phyloP scores from a whole-genome alignment of 2,329 filamentous ascomycete genomes.

The Penicillium sp. region DNA sequence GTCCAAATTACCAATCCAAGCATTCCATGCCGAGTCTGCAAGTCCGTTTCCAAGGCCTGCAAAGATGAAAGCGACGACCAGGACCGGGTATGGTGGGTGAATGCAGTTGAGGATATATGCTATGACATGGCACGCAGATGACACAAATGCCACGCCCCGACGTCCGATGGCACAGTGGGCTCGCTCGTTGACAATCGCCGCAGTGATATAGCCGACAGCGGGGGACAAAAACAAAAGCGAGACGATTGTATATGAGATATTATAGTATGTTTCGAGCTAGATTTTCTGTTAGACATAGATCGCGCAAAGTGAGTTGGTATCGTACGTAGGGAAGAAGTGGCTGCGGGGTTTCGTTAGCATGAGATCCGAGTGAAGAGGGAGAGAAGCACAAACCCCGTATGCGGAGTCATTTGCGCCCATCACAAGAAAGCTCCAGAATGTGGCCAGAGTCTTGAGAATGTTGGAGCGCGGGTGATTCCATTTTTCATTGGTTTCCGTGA shows the following conservation, averaged over 20 bases:
- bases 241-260: conserved; percentile 44
- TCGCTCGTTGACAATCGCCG: conserved; percentile 47
- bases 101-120: conserved; percentile 54
- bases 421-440: conserved; percentile 58
- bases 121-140: conserved; percentile 44
- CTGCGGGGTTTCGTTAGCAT: background rate
- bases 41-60: conserved; percentile 73
- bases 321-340: conserved; percentile 7
- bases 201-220: conserved; percentile 49
- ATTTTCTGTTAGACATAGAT: conserved; percentile 30
- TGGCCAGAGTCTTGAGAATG: conserved; percentile 48
- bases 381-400: conserved; percentile 46
- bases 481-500: background rate
- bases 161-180: conserved; percentile 58
- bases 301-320: background rate
- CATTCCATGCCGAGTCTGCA: conserved; percentile 56
- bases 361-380: background rate
- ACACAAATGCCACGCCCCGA: conserved; percentile 68
- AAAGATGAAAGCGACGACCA: conserved; percentile 66
- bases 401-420: conserved; percentile 59
- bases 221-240: conserved; percentile 52
- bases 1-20: conserved; percentile 70
- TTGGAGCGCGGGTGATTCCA: conserved; percentile 35
- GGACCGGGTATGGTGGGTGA: conserved; percentile 69
- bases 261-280: conserved; percentile 48